Base-by-base conservation (phyloP, 768 basidiomycete species). In the Amanita phalloides region DNA sequence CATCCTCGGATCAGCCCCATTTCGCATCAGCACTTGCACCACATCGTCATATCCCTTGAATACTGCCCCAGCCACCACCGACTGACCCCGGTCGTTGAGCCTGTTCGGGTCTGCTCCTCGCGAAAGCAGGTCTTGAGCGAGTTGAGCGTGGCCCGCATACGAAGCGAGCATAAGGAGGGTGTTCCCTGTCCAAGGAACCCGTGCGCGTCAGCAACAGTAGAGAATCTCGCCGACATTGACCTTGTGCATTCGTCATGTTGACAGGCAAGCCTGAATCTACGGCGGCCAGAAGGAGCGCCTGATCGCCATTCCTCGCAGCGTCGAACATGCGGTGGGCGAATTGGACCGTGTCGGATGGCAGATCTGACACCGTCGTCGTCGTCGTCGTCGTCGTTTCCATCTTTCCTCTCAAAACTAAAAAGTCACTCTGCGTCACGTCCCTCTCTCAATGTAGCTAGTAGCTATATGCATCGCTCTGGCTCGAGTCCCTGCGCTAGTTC, bases 101-200 rank as follows among this genome's bases (percentile, higher is more conserved):
- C 78, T 69, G 58, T 87, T 82, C 1, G 81, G 77, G 62, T 89
- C 84, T 36, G 78, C 84, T 2, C 76, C 76, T 32, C 74, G 71
- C 5, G 65, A 58, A 44, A 88, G 64, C 25, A 90, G 72, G 11
- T 71, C 72, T 43, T 68, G 67, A 1, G 77, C 68, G 17, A 85
- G 75, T 1, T 71, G 66, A 0, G 67, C 63, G 57, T 88, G 83
- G 1, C 86, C 86, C 20, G 78, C 72, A 60, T 90, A 90, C 2
- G 86, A 77, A 3, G 83, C 81, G 47, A 88, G 76, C 85, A 90
- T 90, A 49, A 90, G 68, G 5, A 90, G 69, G 4, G 85, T 86
- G 62, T 90, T 89, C 20, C 88, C 87, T 82, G 59, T n/a, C 8
- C 41, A 20, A 51, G n/a, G 44, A 26, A 26, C 26, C 41, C 14